A percentile compares a stretch with the other conserved stretches of the same genome.
These are phyloP conservation scores for Candida mattraensis DNA, from an alignment of 805 yeast species.

Conservation along the genomic window DNA sequence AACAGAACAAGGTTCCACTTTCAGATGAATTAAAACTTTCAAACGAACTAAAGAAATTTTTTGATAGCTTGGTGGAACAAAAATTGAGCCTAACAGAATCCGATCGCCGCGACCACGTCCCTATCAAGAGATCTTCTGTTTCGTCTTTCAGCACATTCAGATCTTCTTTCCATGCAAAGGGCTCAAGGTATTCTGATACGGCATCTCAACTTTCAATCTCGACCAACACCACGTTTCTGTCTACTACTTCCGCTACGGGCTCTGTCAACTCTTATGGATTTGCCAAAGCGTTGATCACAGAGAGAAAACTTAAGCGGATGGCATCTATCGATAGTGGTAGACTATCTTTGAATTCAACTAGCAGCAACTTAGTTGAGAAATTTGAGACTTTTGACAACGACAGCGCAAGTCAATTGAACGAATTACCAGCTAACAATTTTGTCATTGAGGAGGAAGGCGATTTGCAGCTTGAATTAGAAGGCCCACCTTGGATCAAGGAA, in stretches of 20 bases:
- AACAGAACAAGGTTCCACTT: constrained; percentile 28
- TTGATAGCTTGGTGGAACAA: constrained; percentile 40
- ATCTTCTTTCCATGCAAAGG: constrained; percentile 2
- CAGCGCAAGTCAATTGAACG: constrained; percentile 8
- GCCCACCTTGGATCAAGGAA: constrained; percentile 79
- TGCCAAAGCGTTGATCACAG: constrained; percentile 28
- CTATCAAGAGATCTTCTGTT: constrained; percentile 10
- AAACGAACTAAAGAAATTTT: constrained; percentile 39
- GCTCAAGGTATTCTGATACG: constrained; percentile 4
- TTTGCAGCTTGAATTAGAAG: constrained; percentile 59
- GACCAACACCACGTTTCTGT: constrained; percentile 4
- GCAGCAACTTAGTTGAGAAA: constrained; percentile 12
- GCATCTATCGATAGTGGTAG: constrained; percentile 20
- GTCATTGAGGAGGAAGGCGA: constrained; percentile 48
- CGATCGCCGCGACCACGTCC: constrained; percentile 5
- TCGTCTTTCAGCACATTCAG: constrained; percentile 10
- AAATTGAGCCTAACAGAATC: constrained; percentile 29
- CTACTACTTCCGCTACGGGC: constrained; percentile 3
- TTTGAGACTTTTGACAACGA: constrained; percentile 14
- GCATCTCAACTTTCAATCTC: constrained; percentile 12
- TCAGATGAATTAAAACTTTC: constrained; percentile 34
- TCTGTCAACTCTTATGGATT: constrained; percentile 25
- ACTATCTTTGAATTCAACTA: constrained; percentile 14
- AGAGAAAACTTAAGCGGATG: constrained; percentile 23
- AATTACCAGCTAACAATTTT: constrained; percentile 5